phyloP scores from a whole-genome alignment of 441 rosid species.

The Corymbia calophylla region DNA sequence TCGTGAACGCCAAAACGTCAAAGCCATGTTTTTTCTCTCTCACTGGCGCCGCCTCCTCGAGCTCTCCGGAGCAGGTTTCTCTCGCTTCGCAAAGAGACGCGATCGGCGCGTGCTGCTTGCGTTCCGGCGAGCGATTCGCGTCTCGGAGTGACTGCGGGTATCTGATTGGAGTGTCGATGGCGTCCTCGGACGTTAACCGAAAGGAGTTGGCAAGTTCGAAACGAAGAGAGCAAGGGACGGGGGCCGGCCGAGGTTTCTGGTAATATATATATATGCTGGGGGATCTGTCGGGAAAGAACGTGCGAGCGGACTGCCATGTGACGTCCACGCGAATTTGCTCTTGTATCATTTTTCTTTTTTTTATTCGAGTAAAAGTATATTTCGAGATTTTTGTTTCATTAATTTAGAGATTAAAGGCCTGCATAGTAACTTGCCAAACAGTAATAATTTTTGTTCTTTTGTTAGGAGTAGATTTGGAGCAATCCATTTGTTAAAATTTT shows the following conservation, averaged over 20 bases:
- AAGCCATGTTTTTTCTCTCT: conserved; percentile 25
- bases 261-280: background rate
- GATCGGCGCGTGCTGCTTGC: background rate
- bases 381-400: too few relatives aligned
- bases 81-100: background rate
- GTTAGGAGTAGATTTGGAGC: too few relatives aligned
- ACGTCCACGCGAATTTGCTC: background rate
- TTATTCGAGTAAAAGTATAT: background rate
- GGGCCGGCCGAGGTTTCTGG: background rate
- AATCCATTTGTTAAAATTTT: too few relatives aligned
- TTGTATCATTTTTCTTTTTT: background rate
- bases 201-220: background rate
- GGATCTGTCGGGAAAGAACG: background rate
- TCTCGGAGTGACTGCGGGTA: background rate
- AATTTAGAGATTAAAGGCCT: too few relatives aligned
- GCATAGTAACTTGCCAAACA: too few relatives aligned
- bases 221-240: background rate
- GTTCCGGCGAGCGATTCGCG: background rate
- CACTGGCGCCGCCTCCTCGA: background rate
- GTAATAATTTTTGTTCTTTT: too few relatives aligned
- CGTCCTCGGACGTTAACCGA: background rate
- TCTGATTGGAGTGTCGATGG: background rate
- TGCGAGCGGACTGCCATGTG: background rate
- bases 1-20: conserved; percentile 28
- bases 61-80: background rate